Evolutionary conservation across 2,329 filamentous ascomycete species (phyloP).

Genomic region (Basipetospora sp.): DNA sequence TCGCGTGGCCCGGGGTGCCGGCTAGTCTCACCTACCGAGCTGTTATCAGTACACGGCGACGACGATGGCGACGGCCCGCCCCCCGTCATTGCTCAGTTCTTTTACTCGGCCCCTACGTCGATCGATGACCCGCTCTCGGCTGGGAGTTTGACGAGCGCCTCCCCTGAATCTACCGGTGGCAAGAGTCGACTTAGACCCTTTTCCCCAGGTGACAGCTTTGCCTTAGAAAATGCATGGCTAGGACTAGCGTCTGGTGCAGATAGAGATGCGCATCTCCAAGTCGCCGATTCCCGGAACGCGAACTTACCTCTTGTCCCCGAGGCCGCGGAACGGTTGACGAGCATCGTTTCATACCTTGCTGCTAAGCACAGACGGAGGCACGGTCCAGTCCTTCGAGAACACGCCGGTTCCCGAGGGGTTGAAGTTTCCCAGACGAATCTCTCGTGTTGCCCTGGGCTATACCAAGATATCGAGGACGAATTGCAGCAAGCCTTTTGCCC

Average conservation of each 20-base stretch:
- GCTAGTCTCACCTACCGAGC: constrained; percentile 25
- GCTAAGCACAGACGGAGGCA: constrained; percentile 33
- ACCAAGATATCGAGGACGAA: constrained; percentile 29
- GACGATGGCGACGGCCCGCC: constrained; percentile 41
- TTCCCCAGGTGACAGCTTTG: constrained; percentile 61
- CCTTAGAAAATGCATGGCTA: constrained; percentile 66
- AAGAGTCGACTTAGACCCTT: constrained; percentile 61
- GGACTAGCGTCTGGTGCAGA: constrained; percentile 37
- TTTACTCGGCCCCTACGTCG: constrained; percentile 67
- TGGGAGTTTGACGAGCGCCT: constrained; percentile 29
- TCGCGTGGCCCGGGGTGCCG: constrained; percentile 47
- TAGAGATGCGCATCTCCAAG: constrained; percentile 27
- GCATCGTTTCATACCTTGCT: constrained; percentile 29
- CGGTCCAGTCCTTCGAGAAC: no score
- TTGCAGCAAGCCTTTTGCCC: constrained; percentile 36
- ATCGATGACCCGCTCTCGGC: constrained; percentile 81
- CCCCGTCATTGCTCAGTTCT: constrained; percentile 57
- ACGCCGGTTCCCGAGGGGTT: no score
- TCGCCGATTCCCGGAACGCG: background rate
- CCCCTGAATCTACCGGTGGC: constrained; percentile 34
- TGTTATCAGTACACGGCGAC: constrained; percentile 17
- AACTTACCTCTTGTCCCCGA: constrained; percentile 14
- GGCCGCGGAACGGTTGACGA: constrained; percentile 21
- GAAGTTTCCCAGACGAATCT: no score
- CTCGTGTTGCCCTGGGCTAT: constrained; percentile 38